Evolutionary conservation across 257 asterid species (phyloP), one percentile per base, ranked within the genome.

Genomic region (Nyctanthes arbortristis): DNA sequence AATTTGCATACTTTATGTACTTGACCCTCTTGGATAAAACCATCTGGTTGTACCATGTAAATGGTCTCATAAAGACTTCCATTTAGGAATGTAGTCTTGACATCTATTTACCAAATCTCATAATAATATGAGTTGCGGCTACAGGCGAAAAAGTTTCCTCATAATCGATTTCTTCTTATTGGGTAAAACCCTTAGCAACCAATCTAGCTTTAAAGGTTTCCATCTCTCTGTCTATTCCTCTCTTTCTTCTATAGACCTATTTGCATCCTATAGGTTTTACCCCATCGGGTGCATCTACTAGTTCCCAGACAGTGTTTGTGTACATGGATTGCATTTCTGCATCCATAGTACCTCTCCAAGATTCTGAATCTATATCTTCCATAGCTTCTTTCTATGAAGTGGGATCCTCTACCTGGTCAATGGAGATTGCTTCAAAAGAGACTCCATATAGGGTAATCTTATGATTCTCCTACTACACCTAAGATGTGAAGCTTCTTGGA

Each of bases 141-240:
- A n/a, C n/a, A n/a, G n/a, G n/a, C n/a, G n/a, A n/a, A 1, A 39
- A 65, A 6, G 27, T 67, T 67, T 49, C 58, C 5, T 49, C 24
- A 1, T 67, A 35, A 0, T 55, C 18, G 13, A 36, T 68, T 0
- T 2, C 29, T 22, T 32, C 25, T 34, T 5, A 3, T 13, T 67
- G 5, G 9, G 43, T 66, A 32, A 22, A 66, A 8, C 61, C 9
- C 7, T 56, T 27, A 0, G 11, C 31, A 0, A 36, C 60, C 3
- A 58, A 12, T 49, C 33, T 69, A 10, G 24, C 60, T 12, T 69
- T 58, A 5, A 25, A 69, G 20, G 67, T 40, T 30, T 69, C 7
- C 12, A 39, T 32, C 13, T 37, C 28, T 25, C 31, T 59, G 6
- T 36, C 27, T 4, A 16, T 7, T 27, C 18, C 13, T 37, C 4